Evolutionary conservation across 805 yeast species (phyloP), one percentile per base, ranked within the genome.

Genomic region (Metschnikowia santaceciliae): DNA sequence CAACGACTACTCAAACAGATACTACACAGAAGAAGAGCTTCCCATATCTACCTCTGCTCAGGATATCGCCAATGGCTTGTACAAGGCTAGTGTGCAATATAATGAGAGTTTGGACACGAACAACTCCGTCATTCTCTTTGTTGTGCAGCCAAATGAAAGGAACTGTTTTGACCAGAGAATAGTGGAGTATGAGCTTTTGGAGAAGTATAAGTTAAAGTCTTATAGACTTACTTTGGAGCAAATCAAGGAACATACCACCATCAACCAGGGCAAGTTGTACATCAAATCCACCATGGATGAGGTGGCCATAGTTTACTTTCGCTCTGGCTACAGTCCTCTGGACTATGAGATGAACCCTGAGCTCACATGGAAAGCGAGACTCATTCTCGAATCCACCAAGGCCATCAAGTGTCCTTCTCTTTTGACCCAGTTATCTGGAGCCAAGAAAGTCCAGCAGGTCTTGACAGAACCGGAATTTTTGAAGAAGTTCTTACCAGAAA

Each of bases 331-430:
- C 68, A 80, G 87, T 0, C 97, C 97, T 5, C 62, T 70, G 4
- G 99, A 94, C 66, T 94, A 86, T 68, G 77, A 78, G 2, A 57
- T 74, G 35, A 53, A 67, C 46, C 70, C 72, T 2, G 84, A 81
- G 20, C 67, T 65, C 22, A 82, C 88, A 34, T 94, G 99, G 99
- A 78, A 77, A 13, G 85, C 88, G 10, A 79, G 99, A 61, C 72
- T 81, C 23, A 62, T 72, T 20, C 73, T 94, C 49, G 99, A 94
- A 64, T 75, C 80, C 7, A 79, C 91, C 10, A 66, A 74, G 47
- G 96, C 98, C 1, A 85, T 94, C 54, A 91, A 94, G 67, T 92
- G 96, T 54, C 99, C 99, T 2, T 84, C 94, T 3, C 71, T 92
- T 32, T 71, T 89, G 53, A 89, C 96, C 1, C 99, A 94, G 68